Base-by-base conservation (phyloP, 257 asterid genomes). In the Lycium ferocissimum region DNA sequence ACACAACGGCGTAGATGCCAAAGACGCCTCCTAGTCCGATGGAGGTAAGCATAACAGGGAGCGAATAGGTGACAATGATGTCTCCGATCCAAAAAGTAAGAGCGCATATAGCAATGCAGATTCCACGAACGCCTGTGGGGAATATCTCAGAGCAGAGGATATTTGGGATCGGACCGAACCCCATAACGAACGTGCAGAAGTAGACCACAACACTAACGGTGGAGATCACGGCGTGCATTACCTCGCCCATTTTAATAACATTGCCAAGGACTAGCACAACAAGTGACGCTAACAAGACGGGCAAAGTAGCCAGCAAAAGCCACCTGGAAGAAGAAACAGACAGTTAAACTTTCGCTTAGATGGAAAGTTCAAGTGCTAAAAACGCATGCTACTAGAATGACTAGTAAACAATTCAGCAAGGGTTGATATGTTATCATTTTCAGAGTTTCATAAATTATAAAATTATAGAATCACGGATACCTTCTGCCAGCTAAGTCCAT, bases 401-500 rank as follows among this genome's bases (percentile, higher is more conserved):
- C 51, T 15, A 76, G 82, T 51, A 26, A 35, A 51, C 6, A 2
- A 53, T 7, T 6, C 40, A 78, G 8, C 66, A 53, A 14, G 66
- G 82, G 1, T 33, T 78, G 22, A 53, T 15, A 33, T 8, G 17
- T 78, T 78, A 53, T 53, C 49, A 53, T 51, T 53, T 78, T 54
- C 40, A 53, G 18, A 20, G 45, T 22, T 20, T 20, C 62, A 75
- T 75, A 49, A 53, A 53, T 35, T 78, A 13, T 53, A 53, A 14
- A 2, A 26, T 53, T 8, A 51, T 51, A 53, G 49, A 78, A 53
- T 53, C 49, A 2, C 7, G 51, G 62, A 86, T 93, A 96, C 99
- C 99, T 95, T 91, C 98, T 90, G 80, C 99, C 99, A 40, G 99
- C 96, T 83, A 95, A 57, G 80, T 95, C 99, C 98, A 96, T 95